These are phyloP conservation scores for Chrysoporthe puriensis DNA, from an alignment of 2,329 filamentous ascomycete genomes.

Conservation along the genomic window DNA sequence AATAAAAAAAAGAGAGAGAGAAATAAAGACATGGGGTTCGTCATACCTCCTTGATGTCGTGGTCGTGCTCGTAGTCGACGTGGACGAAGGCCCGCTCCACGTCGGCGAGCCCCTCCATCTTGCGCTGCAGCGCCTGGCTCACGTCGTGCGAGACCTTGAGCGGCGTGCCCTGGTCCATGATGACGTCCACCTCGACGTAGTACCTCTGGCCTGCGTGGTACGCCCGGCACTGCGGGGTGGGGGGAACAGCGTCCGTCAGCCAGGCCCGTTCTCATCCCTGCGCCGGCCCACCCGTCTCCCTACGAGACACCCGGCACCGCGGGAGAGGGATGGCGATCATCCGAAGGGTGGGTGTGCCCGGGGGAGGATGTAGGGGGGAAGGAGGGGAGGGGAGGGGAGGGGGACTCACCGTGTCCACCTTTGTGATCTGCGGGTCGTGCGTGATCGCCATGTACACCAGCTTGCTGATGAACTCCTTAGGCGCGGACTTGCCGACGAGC, in stretches of 20 bases:
- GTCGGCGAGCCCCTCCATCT: constrained; percentile 54
- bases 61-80: constrained; percentile 49
- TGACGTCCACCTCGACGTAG: constrained; percentile 65
- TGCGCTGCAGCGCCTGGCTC: constrained; percentile 61
- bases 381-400: not conserved
- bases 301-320: too few species aligned
- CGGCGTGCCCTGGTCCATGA: constrained; percentile 59
- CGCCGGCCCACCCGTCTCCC: too few species aligned
- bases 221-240: constrained; percentile 49
- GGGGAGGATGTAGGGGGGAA: not conserved
- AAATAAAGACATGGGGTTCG: too few species aligned
- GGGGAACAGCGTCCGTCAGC: not conserved
- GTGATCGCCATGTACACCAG: constrained; percentile 60
- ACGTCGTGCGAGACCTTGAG: constrained; percentile 63
- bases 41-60: constrained; percentile 41
- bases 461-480: constrained; percentile 58
- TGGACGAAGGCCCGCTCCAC: constrained; percentile 52
- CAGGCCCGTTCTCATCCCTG: too few species aligned
- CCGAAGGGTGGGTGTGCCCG: not conserved
- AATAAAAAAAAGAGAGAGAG: too few species aligned
- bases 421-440: constrained; percentile 56
- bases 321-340: too few species aligned
- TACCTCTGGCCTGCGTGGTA: constrained; percentile 65
- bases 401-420: constrained; percentile 55
- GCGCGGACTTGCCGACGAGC: constrained; percentile 64